These are phyloP conservation scores for Suillus luteus DNA, from an alignment of 768 basidiomycete species.

Conservation along the genomic window DNA sequence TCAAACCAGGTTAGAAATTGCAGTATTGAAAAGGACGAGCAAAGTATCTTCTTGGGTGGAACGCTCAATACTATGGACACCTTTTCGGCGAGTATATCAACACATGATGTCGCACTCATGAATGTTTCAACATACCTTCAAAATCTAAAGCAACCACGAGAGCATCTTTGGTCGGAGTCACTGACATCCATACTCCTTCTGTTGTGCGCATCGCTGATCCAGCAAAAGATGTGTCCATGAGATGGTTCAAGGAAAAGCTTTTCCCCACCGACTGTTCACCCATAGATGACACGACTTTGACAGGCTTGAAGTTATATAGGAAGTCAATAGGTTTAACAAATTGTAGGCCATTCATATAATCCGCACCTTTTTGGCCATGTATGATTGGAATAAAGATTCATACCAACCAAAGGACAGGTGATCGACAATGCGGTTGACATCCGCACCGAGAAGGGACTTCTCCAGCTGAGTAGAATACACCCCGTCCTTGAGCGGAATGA, in stretches of 20 bases:
- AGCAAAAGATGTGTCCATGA: conserved; percentile 66
- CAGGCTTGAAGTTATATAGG: conserved; percentile 41
- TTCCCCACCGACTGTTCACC: conserved; percentile 70
- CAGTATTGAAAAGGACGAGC: conserved; percentile 65
- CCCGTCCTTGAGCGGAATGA: conserved; percentile 62
- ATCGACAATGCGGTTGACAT: conserved; percentile 57
- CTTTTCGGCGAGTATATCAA: conserved; percentile 20
- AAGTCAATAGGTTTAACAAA: background rate
- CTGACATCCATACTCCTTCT: conserved; percentile 70
- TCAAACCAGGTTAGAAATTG: conserved; percentile 61
- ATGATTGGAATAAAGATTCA: conserved; percentile 62
- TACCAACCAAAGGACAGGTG: conserved; percentile 63
- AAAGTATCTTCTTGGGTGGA: conserved; percentile 65
- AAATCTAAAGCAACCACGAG: conserved; percentile 64
- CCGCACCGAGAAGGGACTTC: conserved; percentile 55
- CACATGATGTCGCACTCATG: conserved; percentile 12
- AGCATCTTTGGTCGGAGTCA: conserved; percentile 56
- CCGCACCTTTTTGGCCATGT: conserved; percentile 55
- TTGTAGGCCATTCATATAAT: background rate
- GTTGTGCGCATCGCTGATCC: conserved; percentile 67
- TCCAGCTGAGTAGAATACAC: conserved; percentile 53
- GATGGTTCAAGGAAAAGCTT: conserved; percentile 58
- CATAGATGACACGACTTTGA: conserved; percentile 70
- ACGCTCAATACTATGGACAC: conserved; percentile 65
- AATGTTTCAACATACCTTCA: conserved; percentile 43